A percentile compares a stretch with the other conserved stretches of the same genome.
Conservation (phyloP, 2,329 filamentous ascomycete genomes). For the Xenoacremonium recifei region DNA sequence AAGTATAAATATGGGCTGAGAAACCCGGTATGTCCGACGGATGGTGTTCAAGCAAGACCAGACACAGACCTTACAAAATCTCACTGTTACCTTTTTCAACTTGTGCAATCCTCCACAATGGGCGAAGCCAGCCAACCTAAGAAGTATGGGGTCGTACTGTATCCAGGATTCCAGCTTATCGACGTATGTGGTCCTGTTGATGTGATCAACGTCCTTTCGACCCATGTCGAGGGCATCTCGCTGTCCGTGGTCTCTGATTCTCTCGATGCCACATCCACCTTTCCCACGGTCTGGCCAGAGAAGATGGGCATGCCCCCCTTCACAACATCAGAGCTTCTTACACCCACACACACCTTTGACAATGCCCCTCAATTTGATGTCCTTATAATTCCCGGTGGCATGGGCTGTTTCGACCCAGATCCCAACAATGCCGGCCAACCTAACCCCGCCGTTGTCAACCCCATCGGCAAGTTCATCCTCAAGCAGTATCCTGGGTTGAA, state of each 20-base stretch:
- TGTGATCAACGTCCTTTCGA: slow-evolving; percentile 10
- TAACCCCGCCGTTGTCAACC: slow-evolving; percentile 25
- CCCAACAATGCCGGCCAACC: slow-evolving; percentile 13
- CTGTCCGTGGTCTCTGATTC: slow-evolving; percentile 9
- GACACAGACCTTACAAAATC: too few relatives aligned
- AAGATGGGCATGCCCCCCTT: slow-evolving; percentile 11
- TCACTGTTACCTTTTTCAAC: too few relatives aligned
- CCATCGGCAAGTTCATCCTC: slow-evolving; percentile 39
- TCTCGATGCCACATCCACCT: slow-evolving; percentile 9
- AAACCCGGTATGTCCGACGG: too few relatives aligned
- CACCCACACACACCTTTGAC: slow-evolving; percentile 40
- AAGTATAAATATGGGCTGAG: too few relatives aligned
- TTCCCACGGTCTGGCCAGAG: slow-evolving; percentile 8
- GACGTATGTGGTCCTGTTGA: slow-evolving; percentile 28
- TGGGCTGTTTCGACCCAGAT: slow-evolving; percentile 31
- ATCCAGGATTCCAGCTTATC: slow-evolving; percentile 35
- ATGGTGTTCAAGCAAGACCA: too few relatives aligned
- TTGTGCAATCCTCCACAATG: too few relatives aligned
- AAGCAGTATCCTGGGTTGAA: slow-evolving; percentile 37
- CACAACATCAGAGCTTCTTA: slow-evolving; percentile 19
- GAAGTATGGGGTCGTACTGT: slow-evolving; percentile 33
- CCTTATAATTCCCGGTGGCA: slow-evolving; percentile 54
- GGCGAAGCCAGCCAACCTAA: slow-evolving; percentile 3
- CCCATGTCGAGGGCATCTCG: slow-evolving; percentile 5
- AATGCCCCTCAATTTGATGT: slow-evolving; percentile 49